These are phyloP conservation scores for Coccinonectria pachysandricola DNA, from an alignment of 2,329 filamentous ascomycete species.

Conservation along the genomic window DNA sequence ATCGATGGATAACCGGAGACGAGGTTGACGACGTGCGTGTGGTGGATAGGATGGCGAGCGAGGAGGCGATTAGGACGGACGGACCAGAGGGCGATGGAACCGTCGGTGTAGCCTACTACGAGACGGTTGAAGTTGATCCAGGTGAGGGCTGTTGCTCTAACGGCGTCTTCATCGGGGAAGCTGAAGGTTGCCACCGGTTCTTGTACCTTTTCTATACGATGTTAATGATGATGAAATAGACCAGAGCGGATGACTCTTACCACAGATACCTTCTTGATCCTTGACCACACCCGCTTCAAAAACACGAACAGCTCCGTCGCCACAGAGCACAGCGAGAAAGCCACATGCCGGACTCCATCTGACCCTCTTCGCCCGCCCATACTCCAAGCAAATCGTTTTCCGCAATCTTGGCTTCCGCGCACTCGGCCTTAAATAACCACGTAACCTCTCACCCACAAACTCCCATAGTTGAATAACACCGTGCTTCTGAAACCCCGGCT, in stretches of 20 bases:
- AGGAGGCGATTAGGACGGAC: constrained; percentile 38
- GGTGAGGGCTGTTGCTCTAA: constrained; percentile 41
- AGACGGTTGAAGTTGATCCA: constrained; percentile 48
- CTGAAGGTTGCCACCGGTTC: constrained; percentile 34
- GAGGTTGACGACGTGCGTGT: constrained; percentile 43
- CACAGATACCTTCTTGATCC: constrained; percentile 25
- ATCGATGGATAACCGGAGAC: constrained; percentile 45
- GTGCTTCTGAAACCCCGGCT: constrained; percentile 28
- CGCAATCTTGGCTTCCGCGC: constrained; percentile 27
- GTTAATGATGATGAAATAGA: constrained; percentile 13
- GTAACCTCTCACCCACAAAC: constrained; percentile 25
- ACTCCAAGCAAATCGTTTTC: constrained; percentile 37
- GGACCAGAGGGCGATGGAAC: constrained; percentile 47
- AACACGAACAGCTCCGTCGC: constrained; percentile 41
- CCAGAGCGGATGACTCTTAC: constrained; percentile 22
- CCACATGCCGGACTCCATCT: constrained; percentile 43
- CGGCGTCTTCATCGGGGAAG: constrained; percentile 34
- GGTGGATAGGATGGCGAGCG: constrained; percentile 42
- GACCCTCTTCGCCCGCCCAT: constrained; percentile 39
- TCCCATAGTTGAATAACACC: constrained; percentile 45
- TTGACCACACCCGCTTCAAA: constrained; percentile 32
- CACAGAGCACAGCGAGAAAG: constrained; percentile 39
- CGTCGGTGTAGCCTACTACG: constrained; percentile 45
- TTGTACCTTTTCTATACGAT: constrained; percentile 37
- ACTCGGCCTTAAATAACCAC: constrained; percentile 25